Evolutionary conservation across 2,329 filamentous ascomycete species (phyloP), one percentile per base, ranked within the genome.

Genomic region (Exserohilum rostratum): DNA sequence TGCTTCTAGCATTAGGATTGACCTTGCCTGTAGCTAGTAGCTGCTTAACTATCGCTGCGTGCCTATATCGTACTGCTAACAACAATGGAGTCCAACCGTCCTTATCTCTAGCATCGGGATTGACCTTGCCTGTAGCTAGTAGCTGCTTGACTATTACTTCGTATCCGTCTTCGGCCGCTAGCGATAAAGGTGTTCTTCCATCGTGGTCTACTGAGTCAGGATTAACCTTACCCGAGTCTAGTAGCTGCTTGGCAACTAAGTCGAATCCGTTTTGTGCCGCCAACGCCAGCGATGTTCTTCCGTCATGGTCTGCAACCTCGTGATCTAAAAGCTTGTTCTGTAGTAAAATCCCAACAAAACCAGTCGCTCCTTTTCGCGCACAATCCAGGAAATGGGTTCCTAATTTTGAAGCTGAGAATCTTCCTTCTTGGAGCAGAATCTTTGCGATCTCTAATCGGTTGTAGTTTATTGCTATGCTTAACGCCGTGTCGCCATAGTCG

Each of bases 311-410:
- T 20, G 29, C 29, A 11, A 31, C 3, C 5, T 31, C 29, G 29
- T 15, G 37, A n/a, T 40, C 20, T 40, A 40, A 12, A 27, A 40
- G 12, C 12, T 40, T 40, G 2, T 22, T 2, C 13, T 27, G 13
- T 40, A 27, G 22, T 1, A 27, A 15, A 6, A 27, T 40, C 10
- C 10, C 20, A 40, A 40, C 2, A 2, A 1, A 2, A 40, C 0
- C 3, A 40, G 6, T n/a, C 5, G 1, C 1, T 20, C 13, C 20
- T 0, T 15, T 3, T 0, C 2, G 5, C 3, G 12, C 6, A n/a
- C 1, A 11, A 1, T 27, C 20, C 3, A 39, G 0, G 5, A 40
- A 40, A 7, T 2, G 11, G 6, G 3, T 2, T 2, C 11, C 3
- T 5, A 27, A 15, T 1, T 15, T 27, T 12, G 20, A 4, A 5